Conservation (phyloP, 257 asterid species). For the Solanum sparsipilum region DNA sequence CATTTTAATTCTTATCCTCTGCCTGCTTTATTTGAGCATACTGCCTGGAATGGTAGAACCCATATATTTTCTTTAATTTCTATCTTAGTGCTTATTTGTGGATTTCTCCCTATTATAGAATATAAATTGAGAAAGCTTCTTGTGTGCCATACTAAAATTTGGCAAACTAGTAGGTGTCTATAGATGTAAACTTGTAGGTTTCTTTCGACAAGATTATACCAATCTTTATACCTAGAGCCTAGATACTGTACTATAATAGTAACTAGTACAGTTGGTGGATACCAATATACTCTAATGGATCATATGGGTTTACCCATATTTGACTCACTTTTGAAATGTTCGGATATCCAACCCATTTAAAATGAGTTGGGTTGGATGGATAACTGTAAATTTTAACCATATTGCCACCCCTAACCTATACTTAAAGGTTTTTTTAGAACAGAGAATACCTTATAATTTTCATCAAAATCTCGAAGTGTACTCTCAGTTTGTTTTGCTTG, state of each 20-base stretch:
- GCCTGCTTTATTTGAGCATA: not conserved
- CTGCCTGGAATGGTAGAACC: not conserved
- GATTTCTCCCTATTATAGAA: not conserved
- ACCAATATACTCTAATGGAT: not conserved
- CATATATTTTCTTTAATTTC: not conserved
- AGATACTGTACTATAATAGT: not conserved
- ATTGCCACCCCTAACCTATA: not conserved
- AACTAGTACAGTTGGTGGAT: not conserved
- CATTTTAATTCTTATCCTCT: not conserved
- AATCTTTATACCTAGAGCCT: not conserved
- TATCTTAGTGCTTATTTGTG: not conserved
- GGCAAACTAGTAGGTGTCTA: not conserved
- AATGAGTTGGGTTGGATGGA: not conserved
- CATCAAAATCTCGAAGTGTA: not conserved
- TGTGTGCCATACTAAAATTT: not conserved
- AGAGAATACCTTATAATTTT: not conserved
- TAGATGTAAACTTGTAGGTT: not conserved
- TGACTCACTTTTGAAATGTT: not conserved
- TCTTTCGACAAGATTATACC: not conserved
- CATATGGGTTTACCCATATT: not conserved
- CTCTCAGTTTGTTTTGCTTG: not conserved
- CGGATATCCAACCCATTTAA: not conserved
- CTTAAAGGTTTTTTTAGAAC: not conserved
- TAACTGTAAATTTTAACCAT: not conserved
- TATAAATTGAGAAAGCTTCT: not conserved